These are phyloP conservation scores for Murraya koenigii DNA, from an alignment of 345 rosid genomes.

Conservation along the genomic window DNA sequence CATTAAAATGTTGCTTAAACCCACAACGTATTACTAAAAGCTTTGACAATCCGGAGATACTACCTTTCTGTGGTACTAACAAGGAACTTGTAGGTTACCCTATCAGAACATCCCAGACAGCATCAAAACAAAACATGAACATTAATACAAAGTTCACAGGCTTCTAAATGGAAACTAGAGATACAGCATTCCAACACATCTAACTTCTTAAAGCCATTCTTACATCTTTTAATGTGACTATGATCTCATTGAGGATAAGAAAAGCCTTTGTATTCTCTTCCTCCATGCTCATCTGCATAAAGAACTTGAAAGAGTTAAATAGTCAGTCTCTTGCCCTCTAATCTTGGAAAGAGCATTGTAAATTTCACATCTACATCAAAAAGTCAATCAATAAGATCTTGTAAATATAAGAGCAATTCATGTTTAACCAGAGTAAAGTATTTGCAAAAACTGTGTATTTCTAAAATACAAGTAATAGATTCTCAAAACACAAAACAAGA, in stretches of 20 bases:
- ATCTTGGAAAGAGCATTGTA: neutral
- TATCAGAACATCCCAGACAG: neutral
- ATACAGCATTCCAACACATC: neutral
- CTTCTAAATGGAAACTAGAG: conserved; percentile 1
- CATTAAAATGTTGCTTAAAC: neutral
- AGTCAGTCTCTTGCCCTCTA: conserved; percentile 9
- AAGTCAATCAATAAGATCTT: neutral
- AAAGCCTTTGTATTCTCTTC: conserved; percentile 76
- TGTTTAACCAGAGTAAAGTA: neutral
- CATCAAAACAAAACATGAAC: neutral
- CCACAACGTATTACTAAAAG: neutral
- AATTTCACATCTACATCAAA: conserved; percentile 6
- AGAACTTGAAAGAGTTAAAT: conserved; percentile 15
- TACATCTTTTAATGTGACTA: conserved; percentile 84
- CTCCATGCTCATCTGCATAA: conserved; percentile 58
- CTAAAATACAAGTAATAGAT: neutral
- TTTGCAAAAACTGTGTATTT: neutral
- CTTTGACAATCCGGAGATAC: neutral
- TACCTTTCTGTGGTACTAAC: neutral
- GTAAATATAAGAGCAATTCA: neutral
- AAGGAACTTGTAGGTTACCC: neutral
- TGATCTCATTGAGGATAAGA: conserved; percentile 86
- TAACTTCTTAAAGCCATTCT: conserved; percentile 23
- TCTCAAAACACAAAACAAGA: conserved; percentile 1
- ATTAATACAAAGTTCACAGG: neutral